These are phyloP conservation scores for Penicillium sclerotigenum DNA, from an alignment of 2,329 filamentous ascomycete genomes.

Conservation along the genomic window DNA sequence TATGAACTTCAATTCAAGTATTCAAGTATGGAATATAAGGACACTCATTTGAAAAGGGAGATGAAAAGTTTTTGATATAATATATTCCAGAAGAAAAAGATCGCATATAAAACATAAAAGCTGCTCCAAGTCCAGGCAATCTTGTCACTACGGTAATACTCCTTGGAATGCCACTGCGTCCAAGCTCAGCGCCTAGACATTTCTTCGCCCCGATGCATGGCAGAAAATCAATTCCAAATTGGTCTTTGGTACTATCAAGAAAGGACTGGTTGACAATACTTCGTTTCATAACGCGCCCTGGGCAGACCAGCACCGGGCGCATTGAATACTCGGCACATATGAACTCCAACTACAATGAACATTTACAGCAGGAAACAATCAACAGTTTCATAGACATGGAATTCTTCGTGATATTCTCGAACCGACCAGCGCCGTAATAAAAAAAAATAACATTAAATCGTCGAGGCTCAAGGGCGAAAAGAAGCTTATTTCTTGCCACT, in stretches of 20 bases:
- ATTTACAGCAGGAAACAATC: not conserved
- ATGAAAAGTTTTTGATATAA: not conserved
- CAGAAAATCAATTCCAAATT: not conserved
- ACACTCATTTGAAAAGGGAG: not conserved
- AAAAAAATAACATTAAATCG: not conserved
- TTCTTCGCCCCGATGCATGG: not conserved
- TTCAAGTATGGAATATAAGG: not conserved
- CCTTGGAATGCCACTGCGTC: constrained; percentile 19
- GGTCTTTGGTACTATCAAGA: not conserved
- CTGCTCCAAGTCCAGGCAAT: not conserved
- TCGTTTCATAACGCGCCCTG: not conserved
- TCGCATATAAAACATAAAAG: not conserved
- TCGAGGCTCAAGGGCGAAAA: not conserved
- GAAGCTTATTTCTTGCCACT: constrained; percentile 50
- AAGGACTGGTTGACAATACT: no score
- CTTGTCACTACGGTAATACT: constrained; percentile 22
- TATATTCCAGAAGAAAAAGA: not conserved
- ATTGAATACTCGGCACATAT: not conserved
- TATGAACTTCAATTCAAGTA: not conserved
- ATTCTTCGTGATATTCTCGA: constrained; percentile 1
- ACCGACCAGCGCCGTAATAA: not conserved
- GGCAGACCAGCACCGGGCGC: not conserved
- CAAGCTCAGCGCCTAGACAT: not conserved
- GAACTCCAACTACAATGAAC: not conserved
- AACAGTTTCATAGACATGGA: not conserved